Base-by-base conservation (phyloP, 148 eudicot genomes). In the Polygonum maritimum region DNA sequence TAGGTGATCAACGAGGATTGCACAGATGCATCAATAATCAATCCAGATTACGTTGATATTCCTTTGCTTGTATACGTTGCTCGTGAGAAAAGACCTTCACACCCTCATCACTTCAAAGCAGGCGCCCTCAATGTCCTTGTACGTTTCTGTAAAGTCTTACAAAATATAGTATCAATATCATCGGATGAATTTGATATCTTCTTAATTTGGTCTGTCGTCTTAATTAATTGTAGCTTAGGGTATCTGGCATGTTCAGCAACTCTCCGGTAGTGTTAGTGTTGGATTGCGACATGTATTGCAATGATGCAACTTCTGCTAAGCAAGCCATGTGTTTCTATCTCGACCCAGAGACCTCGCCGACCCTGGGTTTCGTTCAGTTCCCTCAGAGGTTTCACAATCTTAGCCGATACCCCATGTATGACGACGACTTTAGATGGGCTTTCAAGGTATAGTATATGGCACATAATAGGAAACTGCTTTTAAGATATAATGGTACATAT, bases 81-180 rank as follows among this genome's bases (percentile, higher is more conserved):
- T 9, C 83, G 93, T 44, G 93, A 89, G 76, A 87, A 80, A 74
- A 83, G 91, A 79, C 91, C 91, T 54, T 73, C 77, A 45, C 83
- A n/a, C 38, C 84, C 89, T 79, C 93, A 89, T 73, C 88, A 82
- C 52, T 88, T 83, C 86, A 89, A 89, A 73, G 91, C 89, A 2
- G 93, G 93, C 78, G 89, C 90, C 60, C 82, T 89, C 71, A 89
- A 89, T 14, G 78, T 90, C 26, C 89, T 87, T 4, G 93, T 87
- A 83, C 21, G 86, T 54, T 35, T 33, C 16, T 38, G 35, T 10
- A 21, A 16, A 21, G 4, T 21, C 21, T 21, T 16, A 62, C 35
- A 16, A 62, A 62, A 0, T 16, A 13, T 47, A 10, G 0, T 58
- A 5, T 58, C 19, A 36, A 38, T n/a, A 69, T 38, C 73, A 54